Base-by-base conservation (phyloP, 192 early-diverging fungal genomes). In the Endogone sp. region DNA sequence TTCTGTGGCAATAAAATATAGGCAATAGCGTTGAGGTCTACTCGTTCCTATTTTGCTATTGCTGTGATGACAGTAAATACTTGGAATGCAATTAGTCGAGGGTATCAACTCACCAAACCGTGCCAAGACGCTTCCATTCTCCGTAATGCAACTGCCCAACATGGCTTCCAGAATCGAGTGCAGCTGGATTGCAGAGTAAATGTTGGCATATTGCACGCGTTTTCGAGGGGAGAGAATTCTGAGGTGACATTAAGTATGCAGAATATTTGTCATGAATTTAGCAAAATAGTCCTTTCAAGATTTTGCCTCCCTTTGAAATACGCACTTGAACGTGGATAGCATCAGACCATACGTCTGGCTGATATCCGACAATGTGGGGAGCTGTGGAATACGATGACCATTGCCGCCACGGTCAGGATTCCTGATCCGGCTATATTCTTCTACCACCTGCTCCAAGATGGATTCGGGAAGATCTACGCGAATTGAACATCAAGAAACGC, bases 111-210 rank as follows among this genome's bases (percentile, higher is more conserved):
- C 37, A 49, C 37, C 37, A 16, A 49, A 49, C 6, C 37, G 1
- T 49, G 37, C 37, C 37, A 49, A 16, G 1, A 49, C 37, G 37
- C 16, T 49, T 6, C 9, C 37, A 49, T 49, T 49, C 16, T 70
- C 62, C 3, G 76, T 68, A 0, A 67, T 24, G 27, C 71, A 73
- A 54, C 76, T 78, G 21, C 68, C 67, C 21, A 74, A 64, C 60
- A 78, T 74, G 25, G 71, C 73, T 56, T 78, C 76, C 13, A 78
- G 66, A 54, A 78, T 74, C 23, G 72, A 55, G 66, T 71, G 76
- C 11, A 78, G 29, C 59, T 78, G 76, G 4, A 74, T 60, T 3
- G 76, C 72, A 27, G 67, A 64, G 20, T 61, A 68, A n/a, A 78
- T 23, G 58, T 78, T 78, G 9, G 44, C 67, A 23, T 28, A 68